A percentile compares a stretch with the other conserved stretches of the same genome.
These are phyloP conservation scores for Nephelium lappaceum DNA, from an alignment of 345 rosid species.

Conservation along the genomic window DNA sequence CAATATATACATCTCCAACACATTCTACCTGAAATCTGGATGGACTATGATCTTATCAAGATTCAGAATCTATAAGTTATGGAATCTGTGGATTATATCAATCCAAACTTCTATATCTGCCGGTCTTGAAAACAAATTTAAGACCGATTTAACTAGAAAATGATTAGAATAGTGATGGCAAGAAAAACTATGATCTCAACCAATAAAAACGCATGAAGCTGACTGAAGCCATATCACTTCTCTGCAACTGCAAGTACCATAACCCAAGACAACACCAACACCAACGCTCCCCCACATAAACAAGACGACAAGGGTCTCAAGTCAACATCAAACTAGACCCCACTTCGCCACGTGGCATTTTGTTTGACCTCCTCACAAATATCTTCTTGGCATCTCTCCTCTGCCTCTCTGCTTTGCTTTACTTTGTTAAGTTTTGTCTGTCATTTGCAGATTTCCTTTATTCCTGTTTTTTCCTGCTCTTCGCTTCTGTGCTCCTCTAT, in stretches of 20 bases:
- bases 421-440: background rate
- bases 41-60: too few species aligned
- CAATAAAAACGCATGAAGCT: constrained; percentile 3
- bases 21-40: too few species aligned
- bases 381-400: constrained; percentile 28
- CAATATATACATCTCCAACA: too few species aligned
- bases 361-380: constrained; percentile 19
- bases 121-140: too few species aligned
- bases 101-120: too few species aligned
- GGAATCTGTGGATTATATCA: too few species aligned
- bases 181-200: background rate
- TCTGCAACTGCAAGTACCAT: background rate
- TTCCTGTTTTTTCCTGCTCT: background rate
- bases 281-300: background rate
- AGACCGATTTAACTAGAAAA: too few species aligned
- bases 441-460: background rate
- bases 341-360: constrained; percentile 22
- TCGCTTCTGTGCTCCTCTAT: constrained; percentile 12
- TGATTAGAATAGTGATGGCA: background rate
- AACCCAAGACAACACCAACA: background rate
- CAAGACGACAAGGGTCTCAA: constrained; percentile 3
- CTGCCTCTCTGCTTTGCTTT: background rate
- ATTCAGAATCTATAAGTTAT: too few species aligned
- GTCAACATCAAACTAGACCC: constrained; percentile 13
- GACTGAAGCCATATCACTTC: background rate